Evolutionary conservation across 768 basidiomycete genomes (phyloP), one percentile per base, ranked within the genome.

Genomic region (Phaeotremella fagi): DNA sequence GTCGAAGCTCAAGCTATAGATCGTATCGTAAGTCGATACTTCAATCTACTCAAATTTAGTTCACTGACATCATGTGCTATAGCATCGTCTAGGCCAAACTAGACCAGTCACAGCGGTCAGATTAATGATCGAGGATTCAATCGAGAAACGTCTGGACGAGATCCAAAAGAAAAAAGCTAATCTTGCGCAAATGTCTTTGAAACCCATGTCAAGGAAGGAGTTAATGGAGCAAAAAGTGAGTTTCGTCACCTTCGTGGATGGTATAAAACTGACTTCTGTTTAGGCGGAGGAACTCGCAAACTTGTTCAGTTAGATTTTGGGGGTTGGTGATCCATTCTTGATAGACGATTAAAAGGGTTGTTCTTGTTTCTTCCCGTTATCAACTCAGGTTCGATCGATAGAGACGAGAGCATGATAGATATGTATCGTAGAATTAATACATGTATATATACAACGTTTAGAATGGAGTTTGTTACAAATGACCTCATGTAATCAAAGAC

Each of bases 1-100:
- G 91, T 92, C 4, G 91, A 98, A 77, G 91, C 95, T 68, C 94
- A 97, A 75, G 94, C 92, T 18, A 89, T 97, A 25, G 95, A 99
- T 76, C 88, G 94, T 47, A 94, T 95, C 60, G 90, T 95, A 64
- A 12, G 38, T 41, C 38, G 22, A 7, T 12, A 7, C 12, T 35
- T 9, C n/a, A 9, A 9, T n/a, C 33, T 35, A 35, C n/a, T 35
- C n/a, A 9, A 9, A 9, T 35, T n/a, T 27, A 45, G 5, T 53
- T n/a, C 27, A 53, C n/a, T n/a, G n/a, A n/a, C n/a, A n/a, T n/a
- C n/a, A n/a, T n/a, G n/a, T n/a, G n/a, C n/a, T 59, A 44, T 67
- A 94, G 88, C 95, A 99, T 75, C 92, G 95, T 47, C 80, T 99
- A 38, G 95, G 95, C 22, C 95, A 98, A 73, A 92, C 86, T 1